Conservation (phyloP, 2,329 filamentous ascomycete species). For the Neopestalotiopsis clavispora region DNA sequence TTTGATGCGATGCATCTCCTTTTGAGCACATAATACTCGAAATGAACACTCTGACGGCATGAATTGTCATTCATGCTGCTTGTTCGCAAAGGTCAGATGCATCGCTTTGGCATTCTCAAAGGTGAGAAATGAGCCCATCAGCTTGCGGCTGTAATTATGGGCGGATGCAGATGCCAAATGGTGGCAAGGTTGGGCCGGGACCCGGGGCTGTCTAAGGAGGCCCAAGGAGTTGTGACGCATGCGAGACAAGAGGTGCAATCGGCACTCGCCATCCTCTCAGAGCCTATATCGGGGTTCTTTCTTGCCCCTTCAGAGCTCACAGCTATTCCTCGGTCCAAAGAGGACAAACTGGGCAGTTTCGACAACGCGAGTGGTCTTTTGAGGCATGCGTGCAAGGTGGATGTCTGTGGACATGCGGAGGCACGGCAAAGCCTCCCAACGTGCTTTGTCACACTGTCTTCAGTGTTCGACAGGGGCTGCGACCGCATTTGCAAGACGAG, state of each 20-base stretch:
- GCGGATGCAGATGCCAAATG: constrained; percentile 24
- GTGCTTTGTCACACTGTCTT: not conserved
- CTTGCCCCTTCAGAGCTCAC: not conserved
- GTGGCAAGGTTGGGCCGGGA: constrained; percentile 21
- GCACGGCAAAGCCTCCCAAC: not conserved
- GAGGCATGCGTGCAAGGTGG: not conserved
- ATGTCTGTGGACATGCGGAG: not conserved
- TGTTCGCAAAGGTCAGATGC: not conserved
- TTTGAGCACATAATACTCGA: not conserved
- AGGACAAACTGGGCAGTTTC: not conserved
- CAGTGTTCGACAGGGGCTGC: not conserved
- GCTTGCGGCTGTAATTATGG: constrained; percentile 8
- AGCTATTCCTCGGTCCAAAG: not conserved
- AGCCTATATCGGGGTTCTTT: not conserved
- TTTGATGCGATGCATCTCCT: not conserved
- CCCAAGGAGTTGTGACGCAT: constrained; percentile 18
- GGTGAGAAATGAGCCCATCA: not conserved
- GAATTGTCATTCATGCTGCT: not conserved
- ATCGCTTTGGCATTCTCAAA: not conserved
- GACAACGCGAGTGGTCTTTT: not conserved
- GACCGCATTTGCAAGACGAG: not conserved
- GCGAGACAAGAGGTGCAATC: constrained; percentile 27
- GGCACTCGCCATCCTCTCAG: constrained; percentile 22
- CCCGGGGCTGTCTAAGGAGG: not conserved
- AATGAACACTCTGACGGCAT: not conserved